Percentiles rank a stretch among this genome's conserved stretches.
Evolutionary conservation across 2,329 filamentous ascomycete species (phyloP).

Genomic region (Rutstroemia sp.): DNA sequence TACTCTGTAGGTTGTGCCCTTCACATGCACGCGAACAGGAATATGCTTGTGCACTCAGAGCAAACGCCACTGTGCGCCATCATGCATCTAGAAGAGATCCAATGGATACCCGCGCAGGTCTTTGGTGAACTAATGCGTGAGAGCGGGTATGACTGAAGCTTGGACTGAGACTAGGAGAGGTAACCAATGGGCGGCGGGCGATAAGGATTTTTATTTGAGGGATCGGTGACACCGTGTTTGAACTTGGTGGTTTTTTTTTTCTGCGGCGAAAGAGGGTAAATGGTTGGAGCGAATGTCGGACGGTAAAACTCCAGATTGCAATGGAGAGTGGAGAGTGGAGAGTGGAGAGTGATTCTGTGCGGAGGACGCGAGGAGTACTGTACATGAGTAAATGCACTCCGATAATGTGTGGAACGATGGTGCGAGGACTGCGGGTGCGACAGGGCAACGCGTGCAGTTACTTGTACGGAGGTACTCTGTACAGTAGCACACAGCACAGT

Average conservation of each 20-base stretch:
- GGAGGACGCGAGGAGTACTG: too few species aligned
- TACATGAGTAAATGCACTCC: too few species aligned
- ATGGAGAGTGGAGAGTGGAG: too few species aligned
- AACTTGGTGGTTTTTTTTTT: not conserved
- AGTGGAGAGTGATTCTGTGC: too few species aligned
- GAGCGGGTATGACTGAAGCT: not conserved
- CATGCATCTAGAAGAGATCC: not conserved
- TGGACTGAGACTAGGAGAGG: not conserved
- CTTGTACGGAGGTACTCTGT: too few species aligned
- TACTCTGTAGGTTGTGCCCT: not conserved
- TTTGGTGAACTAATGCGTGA: not conserved
- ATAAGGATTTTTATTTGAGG: conserved; percentile 11
- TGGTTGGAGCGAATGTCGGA: too few species aligned
- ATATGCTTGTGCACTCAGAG: too few species aligned
- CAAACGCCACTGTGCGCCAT: not conserved
- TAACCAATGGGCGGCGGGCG: conserved; percentile 3
- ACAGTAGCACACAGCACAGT: too few species aligned
- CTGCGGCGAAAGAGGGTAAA: not conserved
- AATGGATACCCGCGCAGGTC: not conserved
- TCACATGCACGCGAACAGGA: not conserved
- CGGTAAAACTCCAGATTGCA: too few species aligned
- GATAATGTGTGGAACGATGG: too few species aligned
- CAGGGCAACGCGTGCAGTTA: too few species aligned
- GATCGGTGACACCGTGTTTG: conserved; percentile 7
- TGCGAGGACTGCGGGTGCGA: too few species aligned